These are phyloP conservation scores for Pythium sp. DNA, from an alignment of 352 stramenopile species.

Conservation along the genomic window DNA sequence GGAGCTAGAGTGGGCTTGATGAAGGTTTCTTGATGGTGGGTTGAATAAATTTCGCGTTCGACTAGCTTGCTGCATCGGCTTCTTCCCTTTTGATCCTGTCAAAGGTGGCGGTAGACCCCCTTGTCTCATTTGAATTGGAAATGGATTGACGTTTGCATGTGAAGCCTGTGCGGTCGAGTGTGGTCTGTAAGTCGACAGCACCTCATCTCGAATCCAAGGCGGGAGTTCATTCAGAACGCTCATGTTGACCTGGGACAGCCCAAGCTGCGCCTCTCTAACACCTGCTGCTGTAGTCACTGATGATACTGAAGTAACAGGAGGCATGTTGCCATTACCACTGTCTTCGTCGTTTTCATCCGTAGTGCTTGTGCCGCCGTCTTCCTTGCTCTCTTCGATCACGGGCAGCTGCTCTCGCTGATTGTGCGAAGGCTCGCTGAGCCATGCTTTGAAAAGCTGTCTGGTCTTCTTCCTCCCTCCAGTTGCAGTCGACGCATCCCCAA, in stretches of 20 bases:
- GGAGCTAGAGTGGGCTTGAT: background rate
- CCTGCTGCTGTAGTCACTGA: background rate
- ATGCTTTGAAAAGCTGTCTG: conserved; percentile 48
- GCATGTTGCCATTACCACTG: background rate
- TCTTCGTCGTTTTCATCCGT: background rate
- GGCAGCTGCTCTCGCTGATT: conserved; percentile 1
- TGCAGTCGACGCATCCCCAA: conserved; percentile 15
- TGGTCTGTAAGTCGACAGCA: conserved; percentile 35
- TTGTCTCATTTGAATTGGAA: background rate
- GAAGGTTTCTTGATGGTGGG: conserved; percentile 12
- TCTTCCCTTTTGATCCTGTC: conserved; percentile 26
- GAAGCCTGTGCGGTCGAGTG: background rate
- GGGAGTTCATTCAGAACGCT: conserved; percentile 61
- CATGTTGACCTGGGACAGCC: conserved; percentile 66
- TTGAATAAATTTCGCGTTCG: conserved; percentile 35
- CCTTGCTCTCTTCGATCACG: background rate
- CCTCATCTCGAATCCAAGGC: conserved; percentile 47
- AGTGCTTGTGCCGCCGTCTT: background rate
- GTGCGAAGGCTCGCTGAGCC: conserved; percentile 35
- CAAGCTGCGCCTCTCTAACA: background rate
- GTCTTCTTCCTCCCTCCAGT: conserved; percentile 14
- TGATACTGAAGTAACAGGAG: background rate
- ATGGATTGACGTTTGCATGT: background rate
- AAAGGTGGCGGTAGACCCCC: too few species aligned
- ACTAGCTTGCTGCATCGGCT: conserved; percentile 21